Base-by-base conservation (phyloP, 2,329 filamentous ascomycete genomes). In the Sporothrix curviconia region DNA sequence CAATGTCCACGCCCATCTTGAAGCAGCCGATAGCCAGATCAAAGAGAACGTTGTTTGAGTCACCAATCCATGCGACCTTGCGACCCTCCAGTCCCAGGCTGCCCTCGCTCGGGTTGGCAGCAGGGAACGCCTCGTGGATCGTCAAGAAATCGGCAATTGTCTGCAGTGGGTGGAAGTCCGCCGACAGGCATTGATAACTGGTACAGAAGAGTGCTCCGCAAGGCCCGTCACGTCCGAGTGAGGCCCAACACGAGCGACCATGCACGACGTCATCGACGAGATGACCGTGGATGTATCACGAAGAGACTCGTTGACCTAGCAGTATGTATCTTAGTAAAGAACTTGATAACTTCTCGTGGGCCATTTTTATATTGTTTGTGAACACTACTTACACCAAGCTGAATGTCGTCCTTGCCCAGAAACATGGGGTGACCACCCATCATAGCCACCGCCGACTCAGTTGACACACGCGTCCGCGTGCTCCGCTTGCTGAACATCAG, bases 401-500 rank as follows among this genome's bases (percentile, higher is more conserved):
- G 94, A 61, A 99, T 99, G 69, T 99, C 94, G 56, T 95, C 87
- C 69, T 92, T 94, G 66, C 92, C 91, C 59, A 99, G 74, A 70
- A 99, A 99, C 92, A 99, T 96, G 22, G 94, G 86, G 66, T 96
- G 88, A 0, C 92, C 94, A 37, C 92, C 91, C 78, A 99, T 81
- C 59, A 89, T 78, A n/a, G 87, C 83, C 37, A 96, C 85, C 12
- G 94, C 94, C 7, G 87, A 87, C 76, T 99, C 94, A 1, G 92
- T 96, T 1, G 91, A 96, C 32, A 99, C 86, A 61, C 94, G 85
- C 12, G 94, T 99, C 60, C 94, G 84, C 12, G 94, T 99, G 66
- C 89, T 95, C 64, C 92, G 85, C 76, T 99, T 99, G 79, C 82
- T 95, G 78, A 99, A 99, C 79, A 95, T 90, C 85, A 99, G 87